A percentile compares a stretch with the other conserved stretches of the same genome.
These are phyloP conservation scores for Lactarius vividus DNA, from an alignment of 768 basidiomycete species.

Conservation along the genomic window DNA sequence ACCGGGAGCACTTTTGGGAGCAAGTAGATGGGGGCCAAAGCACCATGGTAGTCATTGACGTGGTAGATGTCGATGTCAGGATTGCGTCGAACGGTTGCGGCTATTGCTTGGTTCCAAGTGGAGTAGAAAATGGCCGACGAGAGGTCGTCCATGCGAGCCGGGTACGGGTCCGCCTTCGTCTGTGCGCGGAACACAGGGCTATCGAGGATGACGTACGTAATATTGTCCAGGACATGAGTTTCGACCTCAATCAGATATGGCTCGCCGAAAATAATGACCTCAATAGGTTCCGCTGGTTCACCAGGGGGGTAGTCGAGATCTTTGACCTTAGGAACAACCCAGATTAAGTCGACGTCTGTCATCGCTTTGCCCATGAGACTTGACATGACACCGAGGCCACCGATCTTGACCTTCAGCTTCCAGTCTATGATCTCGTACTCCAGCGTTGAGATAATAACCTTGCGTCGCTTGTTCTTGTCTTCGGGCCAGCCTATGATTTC, in stretches of 20 bases:
- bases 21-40: conserved; percentile 86
- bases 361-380: conserved; percentile 97
- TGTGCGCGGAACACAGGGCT: conserved; percentile 96
- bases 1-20: conserved; percentile 87
- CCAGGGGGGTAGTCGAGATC: conserved; percentile 91
- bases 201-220: conserved; percentile 92
- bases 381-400: conserved; percentile 97
- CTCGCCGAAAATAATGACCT: conserved; percentile 95
- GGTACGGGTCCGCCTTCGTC: conserved; percentile 94
- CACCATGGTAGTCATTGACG: conserved; percentile 94
- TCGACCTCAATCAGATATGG: conserved; percentile 95
- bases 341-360: conserved; percentile 93
- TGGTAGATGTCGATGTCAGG: conserved; percentile 93
- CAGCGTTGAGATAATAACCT: conserved; percentile 86
- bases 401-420: conserved; percentile 98
- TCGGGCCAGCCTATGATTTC: conserved; percentile 97
- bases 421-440: conserved; percentile 98
- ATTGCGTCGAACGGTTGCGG: conserved; percentile 81
- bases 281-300: conserved; percentile 89
- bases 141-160: conserved; percentile 95
- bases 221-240: conserved; percentile 89
- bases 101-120: conserved; percentile 97
- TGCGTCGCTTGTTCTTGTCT: conserved; percentile 84
- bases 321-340: conserved; percentile 94
- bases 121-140: conserved; percentile 97